Evolutionary conservation across 192 early-diverging fungal species (phyloP).

Genomic region (Spinellus fusiger): DNA sequence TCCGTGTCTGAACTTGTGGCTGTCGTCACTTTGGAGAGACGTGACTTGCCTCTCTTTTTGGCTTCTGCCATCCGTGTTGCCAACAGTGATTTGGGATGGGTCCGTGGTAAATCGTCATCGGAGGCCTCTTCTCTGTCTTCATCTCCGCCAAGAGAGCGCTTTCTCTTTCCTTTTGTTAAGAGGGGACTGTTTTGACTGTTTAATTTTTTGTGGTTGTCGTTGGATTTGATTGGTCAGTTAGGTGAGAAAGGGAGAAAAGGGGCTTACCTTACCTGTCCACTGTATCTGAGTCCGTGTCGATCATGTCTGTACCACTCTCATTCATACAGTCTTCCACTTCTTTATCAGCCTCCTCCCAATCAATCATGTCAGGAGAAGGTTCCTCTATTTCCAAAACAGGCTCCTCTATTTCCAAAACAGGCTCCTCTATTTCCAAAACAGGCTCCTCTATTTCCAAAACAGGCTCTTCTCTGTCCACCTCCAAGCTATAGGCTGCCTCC

Average conservation of each 20-base stretch:
- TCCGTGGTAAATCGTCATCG: constrained; percentile 3
- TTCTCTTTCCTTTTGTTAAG: constrained; percentile 12
- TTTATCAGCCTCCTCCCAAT: constrained; percentile 36
- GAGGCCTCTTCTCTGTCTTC: constrained; percentile 5
- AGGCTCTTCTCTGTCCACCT: constrained; percentile 27
- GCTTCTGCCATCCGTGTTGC: neutral
- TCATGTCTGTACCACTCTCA: constrained; percentile 33
- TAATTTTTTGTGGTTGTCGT: no score
- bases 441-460: constrained; percentile 35
- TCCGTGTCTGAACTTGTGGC: neutral
- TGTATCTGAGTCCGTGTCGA: constrained; percentile 29
- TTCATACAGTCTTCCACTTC: constrained; percentile 26
- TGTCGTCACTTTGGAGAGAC: constrained; percentile 8
- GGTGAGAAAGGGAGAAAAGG: constrained; percentile 11
- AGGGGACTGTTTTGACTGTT: neutral
- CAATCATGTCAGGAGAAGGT: constrained; percentile 34
- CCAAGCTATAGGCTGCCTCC: constrained; percentile 57
- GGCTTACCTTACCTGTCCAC: constrained; percentile 8
- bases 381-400: constrained; percentile 27
- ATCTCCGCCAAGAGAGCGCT: constrained; percentile 11
- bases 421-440: constrained; percentile 28
- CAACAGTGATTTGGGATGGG: neutral
- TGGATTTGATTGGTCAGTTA: neutral
- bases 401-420: constrained; percentile 16
- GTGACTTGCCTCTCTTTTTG: neutral